Evolutionary conservation across 306 rosid species (phyloP).

Genomic region (Begonia masoniana): DNA sequence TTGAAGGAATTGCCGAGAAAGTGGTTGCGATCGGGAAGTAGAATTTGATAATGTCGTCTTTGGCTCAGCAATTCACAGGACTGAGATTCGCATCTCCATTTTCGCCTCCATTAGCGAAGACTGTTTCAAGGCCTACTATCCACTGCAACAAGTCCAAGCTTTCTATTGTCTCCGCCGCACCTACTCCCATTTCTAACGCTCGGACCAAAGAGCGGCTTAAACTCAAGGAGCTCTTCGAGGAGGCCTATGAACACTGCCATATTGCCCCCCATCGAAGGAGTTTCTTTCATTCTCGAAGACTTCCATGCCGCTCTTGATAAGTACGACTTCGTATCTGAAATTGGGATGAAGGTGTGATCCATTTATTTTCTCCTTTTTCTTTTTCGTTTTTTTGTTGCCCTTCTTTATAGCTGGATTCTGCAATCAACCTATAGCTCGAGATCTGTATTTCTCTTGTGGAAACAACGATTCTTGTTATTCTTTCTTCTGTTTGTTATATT

Average conservation of each 20-base stretch:
- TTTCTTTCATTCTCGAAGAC: constrained; percentile 48
- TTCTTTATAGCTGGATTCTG: too few species aligned
- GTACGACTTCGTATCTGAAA: constrained; percentile 50
- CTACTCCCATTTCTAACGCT: constrained; percentile 34
- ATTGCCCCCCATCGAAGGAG: constrained; percentile 60
- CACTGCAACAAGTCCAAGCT: constrained; percentile 14
- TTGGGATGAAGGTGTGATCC: constrained; percentile 56
- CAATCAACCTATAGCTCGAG: too few species aligned
- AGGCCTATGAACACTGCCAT: constrained; percentile 74
- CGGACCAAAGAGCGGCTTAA: constrained; percentile 56
- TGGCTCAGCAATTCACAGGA: constrained; percentile 57
- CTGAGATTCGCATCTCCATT: constrained; percentile 43
- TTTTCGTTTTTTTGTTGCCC: too few species aligned
- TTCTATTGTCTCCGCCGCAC: constrained; percentile 31
- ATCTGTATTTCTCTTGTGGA: too few species aligned
- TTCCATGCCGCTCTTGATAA: constrained; percentile 48
- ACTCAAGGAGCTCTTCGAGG: constrained; percentile 55
- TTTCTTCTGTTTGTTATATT: too few species aligned
- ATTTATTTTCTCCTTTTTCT: neutral
- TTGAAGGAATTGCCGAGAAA: too few species aligned
- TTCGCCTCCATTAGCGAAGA: constrained; percentile 32
- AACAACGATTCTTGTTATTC: too few species aligned
- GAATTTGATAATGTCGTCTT: constrained; percentile 29
- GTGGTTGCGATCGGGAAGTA: neutral
- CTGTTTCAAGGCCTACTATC: constrained; percentile 15